Percentiles rank a stretch among this genome's conserved stretches.
Evolutionary conservation across 108 stramenopile genomes (phyloP).

Genomic region (Nitzschia palea): DNA sequence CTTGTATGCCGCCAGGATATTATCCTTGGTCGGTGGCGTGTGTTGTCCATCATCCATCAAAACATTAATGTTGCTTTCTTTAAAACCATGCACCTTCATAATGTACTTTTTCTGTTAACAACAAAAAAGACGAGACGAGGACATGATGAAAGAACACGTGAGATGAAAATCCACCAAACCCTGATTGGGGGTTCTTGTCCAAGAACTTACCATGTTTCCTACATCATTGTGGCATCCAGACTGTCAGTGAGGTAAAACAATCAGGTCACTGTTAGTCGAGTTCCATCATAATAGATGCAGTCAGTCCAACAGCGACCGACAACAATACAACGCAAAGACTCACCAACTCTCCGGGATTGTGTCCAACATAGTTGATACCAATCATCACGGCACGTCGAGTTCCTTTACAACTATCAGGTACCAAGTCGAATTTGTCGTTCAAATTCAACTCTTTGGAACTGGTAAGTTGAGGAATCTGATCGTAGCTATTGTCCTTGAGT

Average conservation of each 20-base stretch:
- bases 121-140: neutral
- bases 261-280: no score
- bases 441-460: constrained; percentile 49
- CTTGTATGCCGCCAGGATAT: constrained; percentile 60
- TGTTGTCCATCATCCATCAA: constrained; percentile 75
- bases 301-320: no score
- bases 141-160: neutral
- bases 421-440: constrained; percentile 32
- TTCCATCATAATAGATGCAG: no score
- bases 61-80: constrained; percentile 70
- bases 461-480: constrained; percentile 68
- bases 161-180: neutral
- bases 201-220: constrained; percentile 17
- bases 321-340: no score
- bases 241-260: no score
- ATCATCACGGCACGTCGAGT: constrained; percentile 63
- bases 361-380: constrained; percentile 85
- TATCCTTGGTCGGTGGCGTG: constrained; percentile 50
- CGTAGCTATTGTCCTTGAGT: constrained; percentile 40
- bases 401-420: constrained; percentile 23
- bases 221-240: constrained; percentile 38
- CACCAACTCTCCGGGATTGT: constrained; percentile 46
- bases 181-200: neutral
- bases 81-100: constrained; percentile 77
- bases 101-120: constrained; percentile 64